Evolutionary conservation across 1,284 basidiomycete species (phyloP).

Genomic region (Fistulina hepatica): DNA sequence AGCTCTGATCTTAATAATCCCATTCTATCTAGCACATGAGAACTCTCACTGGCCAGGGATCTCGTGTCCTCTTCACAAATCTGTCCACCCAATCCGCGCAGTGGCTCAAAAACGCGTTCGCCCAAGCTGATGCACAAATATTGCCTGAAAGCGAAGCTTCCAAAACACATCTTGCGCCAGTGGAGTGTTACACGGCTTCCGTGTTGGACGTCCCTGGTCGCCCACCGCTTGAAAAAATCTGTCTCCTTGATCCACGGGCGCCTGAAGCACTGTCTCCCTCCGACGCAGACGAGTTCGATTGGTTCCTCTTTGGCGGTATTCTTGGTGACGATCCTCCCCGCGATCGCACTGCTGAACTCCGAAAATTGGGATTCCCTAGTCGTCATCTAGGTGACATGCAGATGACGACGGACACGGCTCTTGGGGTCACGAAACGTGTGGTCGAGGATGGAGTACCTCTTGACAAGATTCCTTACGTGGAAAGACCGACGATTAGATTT

Average conservation of each 20-base stretch:
- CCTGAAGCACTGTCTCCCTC: slow-evolving; percentile 54
- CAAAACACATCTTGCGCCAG: no score
- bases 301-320: slow-evolving; percentile 79
- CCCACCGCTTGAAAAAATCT: slow-evolving; percentile 54
- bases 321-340: slow-evolving; percentile 84
- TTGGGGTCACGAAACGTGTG: slow-evolving; percentile 86
- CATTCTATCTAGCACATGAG: slow-evolving; percentile 64
- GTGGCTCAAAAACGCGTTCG: slow-evolving; percentile 42
- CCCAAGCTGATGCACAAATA: slow-evolving; percentile 37
- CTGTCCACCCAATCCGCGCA: slow-evolving; percentile 61
- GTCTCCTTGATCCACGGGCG: slow-evolving; percentile 84
- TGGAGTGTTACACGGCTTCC: slow-evolving; percentile 51
- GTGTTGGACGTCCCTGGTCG: slow-evolving; percentile 55
- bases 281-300: slow-evolving; percentile 70
- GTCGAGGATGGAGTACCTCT: slow-evolving; percentile 68
- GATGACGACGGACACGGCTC: slow-evolving; percentile 98
- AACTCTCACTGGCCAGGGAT: slow-evolving; percentile 53
- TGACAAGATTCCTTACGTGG: slow-evolving; percentile 67
- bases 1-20: slow-evolving; percentile 1
- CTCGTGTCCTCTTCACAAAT: slow-evolving; percentile 73
- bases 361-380: slow-evolving; percentile 76
- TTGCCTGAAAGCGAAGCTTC: no score
- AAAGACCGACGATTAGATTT: slow-evolving; percentile 81
- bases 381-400: slow-evolving; percentile 79
- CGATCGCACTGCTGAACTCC: slow-evolving; percentile 80